These are phyloP conservation scores for Penicillium ochrochloron DNA, from an alignment of 495 filamentous ascomycete species.

Conservation along the genomic window DNA sequence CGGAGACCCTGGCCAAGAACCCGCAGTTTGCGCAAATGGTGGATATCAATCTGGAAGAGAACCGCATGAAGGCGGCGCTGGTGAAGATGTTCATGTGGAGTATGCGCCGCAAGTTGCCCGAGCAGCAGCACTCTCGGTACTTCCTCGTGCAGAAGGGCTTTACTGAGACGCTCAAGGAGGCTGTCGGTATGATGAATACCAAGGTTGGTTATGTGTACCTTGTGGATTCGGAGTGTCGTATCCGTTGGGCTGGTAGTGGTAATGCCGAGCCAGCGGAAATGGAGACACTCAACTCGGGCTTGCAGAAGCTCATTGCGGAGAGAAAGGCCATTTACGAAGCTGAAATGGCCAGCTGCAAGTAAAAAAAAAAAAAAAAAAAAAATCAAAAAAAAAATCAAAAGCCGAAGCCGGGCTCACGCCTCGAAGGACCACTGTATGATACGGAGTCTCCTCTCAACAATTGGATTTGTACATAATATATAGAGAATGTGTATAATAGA, in stretches of 20 bases:
- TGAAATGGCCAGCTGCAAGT: neutral
- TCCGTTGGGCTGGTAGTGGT: constrained; percentile 95
- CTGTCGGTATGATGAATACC: constrained; percentile 80
- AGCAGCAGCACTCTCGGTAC: constrained; percentile 70
- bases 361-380: neutral
- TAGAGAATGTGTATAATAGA: constrained; percentile 42
- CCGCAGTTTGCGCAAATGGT: constrained; percentile 64
- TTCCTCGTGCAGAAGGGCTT: constrained; percentile 84
- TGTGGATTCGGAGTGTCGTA: constrained; percentile 82
- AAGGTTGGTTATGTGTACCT: constrained; percentile 96
- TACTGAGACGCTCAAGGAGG: constrained; percentile 70
- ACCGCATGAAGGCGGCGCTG: constrained; percentile 72
- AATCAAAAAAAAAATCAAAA: neutral
- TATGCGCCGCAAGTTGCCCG: constrained; percentile 58
- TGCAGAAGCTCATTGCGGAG: constrained; percentile 71
- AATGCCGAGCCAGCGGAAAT: constrained; percentile 69
- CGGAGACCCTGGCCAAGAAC: constrained; percentile 52
- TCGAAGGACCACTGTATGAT: constrained; percentile 6
- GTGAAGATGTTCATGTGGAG: constrained; percentile 69
- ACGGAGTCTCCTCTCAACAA: constrained; percentile 24
- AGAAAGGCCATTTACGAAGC: constrained; percentile 33
- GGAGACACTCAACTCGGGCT: constrained; percentile 69
- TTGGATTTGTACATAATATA: constrained; percentile 39
- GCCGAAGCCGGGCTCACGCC: too few species aligned
- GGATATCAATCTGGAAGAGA: constrained; percentile 86